Conservation (phyloP, 345 rosid genomes). For the Pistacia atlantica region DNA sequence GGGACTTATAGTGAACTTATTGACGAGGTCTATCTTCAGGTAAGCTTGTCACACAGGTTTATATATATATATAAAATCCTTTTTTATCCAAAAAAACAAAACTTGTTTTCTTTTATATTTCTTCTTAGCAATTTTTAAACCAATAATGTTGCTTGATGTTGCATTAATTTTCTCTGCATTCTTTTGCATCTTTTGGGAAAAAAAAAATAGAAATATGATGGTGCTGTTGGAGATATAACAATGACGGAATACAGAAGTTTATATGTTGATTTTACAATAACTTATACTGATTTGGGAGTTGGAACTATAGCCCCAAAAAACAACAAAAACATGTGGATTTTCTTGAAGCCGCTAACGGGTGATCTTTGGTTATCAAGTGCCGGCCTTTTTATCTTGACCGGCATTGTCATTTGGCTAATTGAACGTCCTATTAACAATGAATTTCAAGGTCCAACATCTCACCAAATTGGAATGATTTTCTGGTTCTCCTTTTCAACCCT, state of each 20-base stretch:
- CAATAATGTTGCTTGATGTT: too few species aligned
- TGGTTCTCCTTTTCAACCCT: constrained; percentile 15
- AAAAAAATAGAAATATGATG: not conserved
- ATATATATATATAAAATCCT: too few species aligned
- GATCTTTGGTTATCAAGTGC: constrained; percentile 26
- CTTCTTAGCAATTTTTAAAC: too few species aligned
- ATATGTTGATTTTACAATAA: constrained; percentile 48
- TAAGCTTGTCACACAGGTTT: not conserved
- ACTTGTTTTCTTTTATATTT: not conserved
- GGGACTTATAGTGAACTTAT: constrained; percentile 34
- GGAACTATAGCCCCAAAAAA: constrained; percentile 17
- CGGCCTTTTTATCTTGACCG: constrained; percentile 24
- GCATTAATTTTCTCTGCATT: too few species aligned
- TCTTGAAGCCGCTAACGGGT: constrained; percentile 29
- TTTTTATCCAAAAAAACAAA: too few species aligned
- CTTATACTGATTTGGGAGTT: constrained; percentile 30
- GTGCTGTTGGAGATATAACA: constrained; percentile 2
- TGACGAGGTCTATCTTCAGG: constrained; percentile 36
- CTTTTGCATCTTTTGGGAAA: too few species aligned
- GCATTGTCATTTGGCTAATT: constrained; percentile 34
- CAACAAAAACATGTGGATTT: constrained; percentile 20
- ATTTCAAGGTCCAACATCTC: not conserved
- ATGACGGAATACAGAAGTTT: constrained; percentile 28
- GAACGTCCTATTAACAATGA: not conserved
- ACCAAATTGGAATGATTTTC: constrained; percentile 8